phyloP scores from a whole-genome alignment of 495 filamentous ascomycete species.

The Terfezia boudieri region DNA sequence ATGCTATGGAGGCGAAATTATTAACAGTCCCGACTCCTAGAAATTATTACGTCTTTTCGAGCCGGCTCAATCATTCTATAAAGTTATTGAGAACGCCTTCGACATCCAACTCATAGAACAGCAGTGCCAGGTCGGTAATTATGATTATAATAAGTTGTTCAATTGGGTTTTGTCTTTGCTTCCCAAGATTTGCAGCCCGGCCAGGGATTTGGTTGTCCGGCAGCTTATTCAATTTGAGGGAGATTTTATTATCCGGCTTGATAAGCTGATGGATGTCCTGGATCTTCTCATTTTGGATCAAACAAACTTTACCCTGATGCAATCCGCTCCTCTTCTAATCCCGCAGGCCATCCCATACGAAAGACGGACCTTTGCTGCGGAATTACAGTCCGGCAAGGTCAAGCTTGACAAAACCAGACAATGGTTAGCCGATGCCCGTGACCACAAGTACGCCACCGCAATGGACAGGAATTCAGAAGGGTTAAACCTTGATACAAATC shows the following conservation, averaged over 20 bases:
- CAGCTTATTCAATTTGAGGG: conserved; percentile 50
- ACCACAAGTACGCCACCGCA: conserved; percentile 47
- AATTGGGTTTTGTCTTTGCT: conserved; percentile 67
- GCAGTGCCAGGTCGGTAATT: conserved; percentile 58
- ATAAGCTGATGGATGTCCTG: conserved; percentile 51
- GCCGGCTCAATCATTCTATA: conserved; percentile 58
- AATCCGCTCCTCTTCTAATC: conserved; percentile 59
- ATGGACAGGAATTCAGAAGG: conserved; percentile 50
- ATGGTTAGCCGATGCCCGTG: conserved; percentile 50
- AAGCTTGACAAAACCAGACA: conserved; percentile 40
- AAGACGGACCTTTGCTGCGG: conserved; percentile 46
- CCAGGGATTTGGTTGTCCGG: conserved; percentile 67
- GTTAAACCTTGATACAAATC: conserved; percentile 29
- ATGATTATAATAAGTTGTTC: conserved; percentile 90
- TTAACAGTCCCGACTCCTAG: conserved; percentile 34
- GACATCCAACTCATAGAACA: conserved; percentile 54
- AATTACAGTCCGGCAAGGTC: conserved; percentile 34
- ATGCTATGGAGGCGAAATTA: not conserved
- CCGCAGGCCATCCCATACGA: conserved; percentile 67
- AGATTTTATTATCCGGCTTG: conserved; percentile 63
- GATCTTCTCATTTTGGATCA: conserved; percentile 88
- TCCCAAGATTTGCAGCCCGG: conserved; percentile 84
- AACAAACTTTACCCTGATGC: conserved; percentile 74
- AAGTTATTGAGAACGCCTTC: conserved; percentile 61
- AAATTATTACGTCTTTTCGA: conserved; percentile 66